Conservation (phyloP, 116 monocot species). For the Posidonia oceanica region DNA sequence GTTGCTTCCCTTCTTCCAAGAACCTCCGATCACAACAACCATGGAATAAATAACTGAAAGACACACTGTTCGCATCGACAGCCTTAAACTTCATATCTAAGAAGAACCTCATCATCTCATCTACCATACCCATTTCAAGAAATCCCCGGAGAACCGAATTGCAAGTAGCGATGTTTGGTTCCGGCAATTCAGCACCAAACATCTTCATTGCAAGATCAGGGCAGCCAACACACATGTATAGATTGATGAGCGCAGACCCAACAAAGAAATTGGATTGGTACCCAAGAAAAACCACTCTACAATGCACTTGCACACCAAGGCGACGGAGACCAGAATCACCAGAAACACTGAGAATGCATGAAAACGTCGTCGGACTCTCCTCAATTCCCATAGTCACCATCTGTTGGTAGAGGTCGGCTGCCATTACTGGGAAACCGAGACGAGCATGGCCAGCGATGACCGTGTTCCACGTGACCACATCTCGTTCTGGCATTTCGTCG, state of each 20-base stretch:
- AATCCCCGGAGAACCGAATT: conserved; percentile 19
- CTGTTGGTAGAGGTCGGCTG: conserved; percentile 4
- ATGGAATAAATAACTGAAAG: conserved; percentile 15
- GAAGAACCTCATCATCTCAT: conserved; percentile 10
- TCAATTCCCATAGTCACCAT: conserved; percentile 10
- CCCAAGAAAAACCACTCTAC: conserved; percentile 16
- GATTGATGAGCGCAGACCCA: conserved; percentile 17
- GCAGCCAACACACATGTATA: conserved; percentile 11
- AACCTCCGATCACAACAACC: conserved; percentile 6
- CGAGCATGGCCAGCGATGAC: conserved; percentile 16
- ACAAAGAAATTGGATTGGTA: conserved; percentile 10
- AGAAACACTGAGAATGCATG: conserved; percentile 12
- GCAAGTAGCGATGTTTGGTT: conserved; percentile 9
- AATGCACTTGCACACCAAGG: conserved; percentile 16
- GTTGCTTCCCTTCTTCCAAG: conserved; percentile 17
- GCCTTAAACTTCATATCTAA: conserved; percentile 10
- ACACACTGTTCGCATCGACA: conserved; percentile 7
- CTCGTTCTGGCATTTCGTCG: conserved; percentile 30
- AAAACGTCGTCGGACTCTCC: conserved; percentile 16
- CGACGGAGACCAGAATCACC: not conserved
- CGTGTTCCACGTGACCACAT: conserved; percentile 42
- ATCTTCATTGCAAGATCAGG: conserved; percentile 11
- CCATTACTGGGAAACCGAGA: conserved; percentile 1
- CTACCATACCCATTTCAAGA: conserved; percentile 3
- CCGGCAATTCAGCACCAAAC: conserved; percentile 5